Conservation (phyloP, 2,329 filamentous ascomycete genomes). For the Ceratocystis colombiana region DNA sequence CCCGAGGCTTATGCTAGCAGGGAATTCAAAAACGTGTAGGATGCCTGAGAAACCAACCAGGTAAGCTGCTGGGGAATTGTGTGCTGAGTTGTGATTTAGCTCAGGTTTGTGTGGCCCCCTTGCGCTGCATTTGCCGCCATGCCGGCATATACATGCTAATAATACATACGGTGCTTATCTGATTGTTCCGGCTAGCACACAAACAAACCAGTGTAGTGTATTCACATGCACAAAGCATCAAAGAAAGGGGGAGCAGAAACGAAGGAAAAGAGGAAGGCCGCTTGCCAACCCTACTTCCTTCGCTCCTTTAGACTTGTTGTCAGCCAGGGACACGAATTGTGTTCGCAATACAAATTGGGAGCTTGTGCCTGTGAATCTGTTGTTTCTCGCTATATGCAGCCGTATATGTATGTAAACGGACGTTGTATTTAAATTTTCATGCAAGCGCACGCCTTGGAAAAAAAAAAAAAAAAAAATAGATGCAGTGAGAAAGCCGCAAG, state of each 20-base stretch:
- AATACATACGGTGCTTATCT: neutral
- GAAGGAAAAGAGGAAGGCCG: neutral
- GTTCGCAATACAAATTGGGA: neutral
- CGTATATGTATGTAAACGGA: neutral
- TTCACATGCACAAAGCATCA: neutral
- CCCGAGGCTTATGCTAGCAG: too few species aligned
- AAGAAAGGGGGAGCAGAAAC: neutral
- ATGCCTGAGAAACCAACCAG: too few species aligned
- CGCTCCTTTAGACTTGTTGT: neutral
- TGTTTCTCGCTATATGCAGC: neutral
- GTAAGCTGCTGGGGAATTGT: too few species aligned
- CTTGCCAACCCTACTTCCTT: neutral
- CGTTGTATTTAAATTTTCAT: neutral
- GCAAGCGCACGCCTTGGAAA: neutral
- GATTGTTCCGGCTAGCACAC: neutral
- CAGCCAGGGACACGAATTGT: neutral
- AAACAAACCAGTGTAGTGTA: neutral
- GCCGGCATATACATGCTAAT: neutral
- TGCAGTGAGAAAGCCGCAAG: neutral
- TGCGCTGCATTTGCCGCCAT: neutral
- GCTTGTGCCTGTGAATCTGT: conserved; percentile 4
- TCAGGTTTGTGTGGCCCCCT: neutral
- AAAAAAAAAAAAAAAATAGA: neutral
- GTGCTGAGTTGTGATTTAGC: too few species aligned
- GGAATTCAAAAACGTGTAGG: too few species aligned